Evolutionary conservation across 768 basidiomycete species (phyloP), one percentile per base, ranked within the genome.

Genomic region (Hypsizygus marmoreus): DNA sequence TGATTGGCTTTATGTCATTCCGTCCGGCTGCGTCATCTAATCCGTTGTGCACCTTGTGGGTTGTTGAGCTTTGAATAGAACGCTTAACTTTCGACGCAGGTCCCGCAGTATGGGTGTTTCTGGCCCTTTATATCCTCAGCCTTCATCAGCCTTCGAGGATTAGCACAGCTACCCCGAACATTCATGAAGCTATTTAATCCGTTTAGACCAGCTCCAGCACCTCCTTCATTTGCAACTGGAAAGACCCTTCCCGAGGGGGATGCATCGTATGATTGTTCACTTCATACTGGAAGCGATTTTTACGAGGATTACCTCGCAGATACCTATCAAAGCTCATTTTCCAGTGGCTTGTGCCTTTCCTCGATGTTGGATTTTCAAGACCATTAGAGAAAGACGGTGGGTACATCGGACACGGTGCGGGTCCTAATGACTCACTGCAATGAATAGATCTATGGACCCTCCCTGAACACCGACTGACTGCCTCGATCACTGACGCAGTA

Each of bases 361-460:
- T 84, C 4, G 63, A 67, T 23, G 80, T 83, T 11, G 82, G 82
- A 2, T 84, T 76, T 55, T 75, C 79, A 9, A 67, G 82, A 39
- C 81, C 81, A 0, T 53, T 82, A 8, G 67, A 80, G 63, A 71
- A 74, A 56, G 80, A 83, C 34, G 82, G 82, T 79, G 28, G 12
- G 66, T 55, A 26, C 13, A 8, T 22, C 5, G 8, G 5, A 17
- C 11, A 19, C 6, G n/a, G 2, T 28, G 4, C 12, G 1, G 26
- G 7, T 14, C 45, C 16, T 32, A 42, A n/a, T 22, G 19, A 42
- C 28, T 14, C 36, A 22, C 25, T 20, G 4, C 28, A 9, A 22
- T 46, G n/a, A 30, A 20, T 40, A 83, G 82, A 83, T 56, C 60
- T 83, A 30, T 82, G 80, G 78, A 59, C 70, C 36, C 68, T 83